Percentiles rank a stretch among this genome's conserved stretches.
These are phyloP conservation scores for Pseudogymnoascus sp. DNA, from an alignment of 2,329 filamentous ascomycete species.

Conservation along the genomic window DNA sequence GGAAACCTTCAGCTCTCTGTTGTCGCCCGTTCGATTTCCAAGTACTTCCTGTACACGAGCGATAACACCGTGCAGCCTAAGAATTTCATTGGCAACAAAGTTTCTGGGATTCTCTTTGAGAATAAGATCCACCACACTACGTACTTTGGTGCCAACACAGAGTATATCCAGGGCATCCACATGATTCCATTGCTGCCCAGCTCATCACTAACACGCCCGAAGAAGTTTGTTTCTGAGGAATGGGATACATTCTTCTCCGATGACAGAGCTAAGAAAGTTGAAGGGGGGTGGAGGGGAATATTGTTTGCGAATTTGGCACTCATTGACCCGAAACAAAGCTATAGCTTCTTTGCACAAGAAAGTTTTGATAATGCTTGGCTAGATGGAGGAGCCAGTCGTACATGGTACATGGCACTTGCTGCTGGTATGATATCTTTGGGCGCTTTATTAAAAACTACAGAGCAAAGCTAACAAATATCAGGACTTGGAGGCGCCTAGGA, in stretches of 20 bases:
- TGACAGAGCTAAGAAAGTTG: constrained; percentile 55
- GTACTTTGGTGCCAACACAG: constrained; percentile 69
- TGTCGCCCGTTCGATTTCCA: constrained; percentile 62
- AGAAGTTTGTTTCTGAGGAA: constrained; percentile 69
- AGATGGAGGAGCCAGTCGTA: constrained; percentile 75
- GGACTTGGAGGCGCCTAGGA: not conserved
- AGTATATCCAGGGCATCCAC: constrained; percentile 56
- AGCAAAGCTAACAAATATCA: not conserved
- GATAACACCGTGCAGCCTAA: constrained; percentile 65
- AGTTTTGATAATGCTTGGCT: constrained; percentile 62
- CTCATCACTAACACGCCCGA: constrained; percentile 58
- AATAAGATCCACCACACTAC: constrained; percentile 93
- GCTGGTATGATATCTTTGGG: constrained; percentile 46
- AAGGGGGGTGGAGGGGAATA: constrained; percentile 79
- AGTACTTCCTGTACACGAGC: constrained; percentile 74
- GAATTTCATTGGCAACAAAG: constrained; percentile 75
- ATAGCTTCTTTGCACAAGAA: constrained; percentile 62
- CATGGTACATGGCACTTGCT: constrained; percentile 76
- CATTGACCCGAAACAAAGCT: constrained; percentile 62
- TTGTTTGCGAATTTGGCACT: constrained; percentile 77
- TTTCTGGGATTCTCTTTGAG: constrained; percentile 69
- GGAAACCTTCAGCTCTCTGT: constrained; percentile 80
- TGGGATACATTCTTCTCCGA: constrained; percentile 73
- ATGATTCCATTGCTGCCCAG: constrained; percentile 30
- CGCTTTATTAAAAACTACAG: not conserved